Evolutionary conservation across 352 stramenopile species (phyloP), one percentile per base, ranked within the genome.

Genomic region (Phytopythium oedochilum): DNA sequence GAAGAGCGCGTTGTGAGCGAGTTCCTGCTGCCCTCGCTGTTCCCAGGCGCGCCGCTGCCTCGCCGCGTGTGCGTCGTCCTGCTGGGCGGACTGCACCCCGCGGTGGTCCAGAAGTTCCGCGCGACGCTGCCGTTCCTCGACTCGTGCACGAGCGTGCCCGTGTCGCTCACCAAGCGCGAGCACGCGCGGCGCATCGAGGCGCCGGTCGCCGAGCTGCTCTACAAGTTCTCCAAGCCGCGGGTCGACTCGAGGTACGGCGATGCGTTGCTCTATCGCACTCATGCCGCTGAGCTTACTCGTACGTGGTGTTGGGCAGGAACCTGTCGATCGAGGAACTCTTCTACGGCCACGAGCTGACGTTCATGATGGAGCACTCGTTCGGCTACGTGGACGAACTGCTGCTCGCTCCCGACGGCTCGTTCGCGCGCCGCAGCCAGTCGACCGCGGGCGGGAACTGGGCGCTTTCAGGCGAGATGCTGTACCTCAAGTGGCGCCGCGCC

Each of bases 381-480:
- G 82, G 85, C 0, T 95, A 75, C 55, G 92, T 65, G 23, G 85
- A 95, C 52, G 85, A 95, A 52, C 45, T 95, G 17, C 71, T 89
- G 20, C 52, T 93, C 5, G 57, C 73, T 25, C 83, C 83, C 2
- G 62, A 51, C 9, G 79, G 83, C 0, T 70, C 57, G 3, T 95
- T 95, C 55, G 68, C 66, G 42, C 78, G 83, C 25, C 87, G 89
- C 59, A 86, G 58, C 38, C 81, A 89, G 39, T 75, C 79, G 7
- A 61, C 63, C 20, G 53, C 79, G 8, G 81, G 78, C 39, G 85
- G 85, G 12, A 89, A 74, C 26, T 95, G 85, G 85, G 63, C 82
- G 46, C 54, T 95, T 2, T 80, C 91, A 38, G 85, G 83, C 14
- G 83, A 95, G 56, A 64, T 93, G 42, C 55, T 95, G 44, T 84